Evolutionary conservation across 2,329 filamentous ascomycete species (phyloP).

Genomic region (Verticillium longisporum): DNA sequence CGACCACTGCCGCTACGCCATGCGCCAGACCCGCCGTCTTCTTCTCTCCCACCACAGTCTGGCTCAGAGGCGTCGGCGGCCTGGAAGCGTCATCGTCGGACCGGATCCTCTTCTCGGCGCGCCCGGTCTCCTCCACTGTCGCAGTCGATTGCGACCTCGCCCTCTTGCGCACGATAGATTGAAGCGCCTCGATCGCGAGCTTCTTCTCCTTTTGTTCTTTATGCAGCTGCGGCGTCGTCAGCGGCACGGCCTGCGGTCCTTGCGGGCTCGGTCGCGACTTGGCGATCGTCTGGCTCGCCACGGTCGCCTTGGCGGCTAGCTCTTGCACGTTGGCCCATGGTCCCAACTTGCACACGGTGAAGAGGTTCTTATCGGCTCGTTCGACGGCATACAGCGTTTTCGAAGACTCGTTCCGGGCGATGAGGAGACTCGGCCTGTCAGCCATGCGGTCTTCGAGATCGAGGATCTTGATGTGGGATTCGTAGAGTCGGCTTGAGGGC

Average conservation of each 20-base stretch:
- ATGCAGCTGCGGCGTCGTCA: conserved; percentile 39
- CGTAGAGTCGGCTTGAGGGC: conserved; percentile 48
- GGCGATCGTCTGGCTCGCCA: conserved; percentile 24
- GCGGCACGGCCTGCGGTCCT: conserved; percentile 13
- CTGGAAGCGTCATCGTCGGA: conserved; percentile 43
- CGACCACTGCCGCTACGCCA: conserved; percentile 5
- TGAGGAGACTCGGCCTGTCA: conserved; percentile 46
- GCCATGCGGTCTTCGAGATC: conserved; percentile 57
- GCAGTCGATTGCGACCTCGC: conserved; percentile 36
- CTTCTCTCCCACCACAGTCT: background rate
- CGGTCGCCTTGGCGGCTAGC: conserved; percentile 44
- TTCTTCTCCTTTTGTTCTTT: conserved; percentile 47
- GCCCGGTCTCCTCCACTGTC: conserved; percentile 20
- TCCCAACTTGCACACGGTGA: conserved; percentile 62
- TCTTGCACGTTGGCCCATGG: conserved; percentile 56
- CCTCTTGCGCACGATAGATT: conserved; percentile 51
- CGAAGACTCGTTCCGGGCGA: conserved; percentile 52
- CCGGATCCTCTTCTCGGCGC: conserved; percentile 8
- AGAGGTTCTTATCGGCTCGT: conserved; percentile 52
- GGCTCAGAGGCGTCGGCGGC: conserved; percentile 62
- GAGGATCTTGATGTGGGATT: conserved; percentile 55
- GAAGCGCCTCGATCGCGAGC: conserved; percentile 56
- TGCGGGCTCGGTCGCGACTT: background rate
- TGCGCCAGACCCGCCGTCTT: conserved; percentile 2
- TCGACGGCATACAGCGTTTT: conserved; percentile 57